Conservation (phyloP, 371 early-diverging fungal genomes). For the Dichotomocladium elegans region DNA sequence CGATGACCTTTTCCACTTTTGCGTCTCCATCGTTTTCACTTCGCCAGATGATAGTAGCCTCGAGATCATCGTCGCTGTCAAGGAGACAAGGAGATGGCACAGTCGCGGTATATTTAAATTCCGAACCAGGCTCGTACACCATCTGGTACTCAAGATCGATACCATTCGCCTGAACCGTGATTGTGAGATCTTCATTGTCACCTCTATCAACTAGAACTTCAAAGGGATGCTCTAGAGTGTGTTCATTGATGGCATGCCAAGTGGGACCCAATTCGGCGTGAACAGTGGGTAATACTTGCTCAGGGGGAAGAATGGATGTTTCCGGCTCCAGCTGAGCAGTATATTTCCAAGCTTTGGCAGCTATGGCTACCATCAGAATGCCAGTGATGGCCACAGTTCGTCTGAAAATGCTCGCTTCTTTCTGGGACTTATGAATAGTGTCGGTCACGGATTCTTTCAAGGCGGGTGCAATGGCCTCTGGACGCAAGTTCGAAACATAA, state of each 20-base stretch:
- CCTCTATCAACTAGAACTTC: background rate
- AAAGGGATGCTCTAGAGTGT: conserved; percentile 2
- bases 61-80: conserved; percentile 1
- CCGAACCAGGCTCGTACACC: background rate
- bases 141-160: background rate
- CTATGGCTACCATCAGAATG: no score
- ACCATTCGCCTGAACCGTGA: background rate
- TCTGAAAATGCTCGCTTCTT: no score
- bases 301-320: no score
- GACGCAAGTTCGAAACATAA: no score
- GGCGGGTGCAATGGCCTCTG: no score
- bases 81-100: conserved; percentile 12
- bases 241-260: conserved; percentile 2
- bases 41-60: conserved; percentile 1
- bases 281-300: no score
- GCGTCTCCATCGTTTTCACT: background rate
- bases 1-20: background rate
- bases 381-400: no score
- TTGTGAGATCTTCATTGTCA: background rate
- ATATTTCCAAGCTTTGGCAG: no score
- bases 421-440: no score
- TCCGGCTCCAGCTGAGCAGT: no score
- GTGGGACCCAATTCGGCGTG: conserved; percentile 5
- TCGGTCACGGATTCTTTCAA: no score
- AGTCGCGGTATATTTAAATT: background rate